Base-by-base conservation (phyloP, 805 yeast genomes). In the Candida tallmaniae region DNA sequence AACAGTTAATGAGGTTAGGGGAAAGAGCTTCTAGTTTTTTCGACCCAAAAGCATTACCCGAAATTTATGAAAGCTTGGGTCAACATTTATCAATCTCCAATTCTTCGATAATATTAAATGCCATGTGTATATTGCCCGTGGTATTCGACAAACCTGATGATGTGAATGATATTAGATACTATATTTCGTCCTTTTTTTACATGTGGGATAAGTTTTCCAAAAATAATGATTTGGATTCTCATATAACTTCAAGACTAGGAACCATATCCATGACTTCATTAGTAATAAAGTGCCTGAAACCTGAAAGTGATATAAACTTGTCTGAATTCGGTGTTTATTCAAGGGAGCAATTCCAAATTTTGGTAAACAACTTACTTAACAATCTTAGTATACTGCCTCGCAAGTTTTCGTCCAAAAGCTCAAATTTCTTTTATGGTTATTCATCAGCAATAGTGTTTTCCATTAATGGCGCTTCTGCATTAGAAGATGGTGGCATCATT, bases 171-270 rank as follows among this genome's bases (percentile, higher is more conserved):
- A 70, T 75, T 3, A 62, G 75, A 19, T 72, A 77, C 41, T 78
- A 80, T 44, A 52, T 85, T 19, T 79, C 89, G 0, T 59, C 85
- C 2, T 51, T 86, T 6, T 84, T 85, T 45, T 78, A 83, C 40
- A 58, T 84, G 28, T 87, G 96, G 95, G 52, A 73, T 2, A 65
- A 78, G 40, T 57, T 76, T 27, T 58, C 71, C 45, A 58, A 67
- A 39, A 54, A 67, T 44, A 51, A 69, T 25, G 66, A 74, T 12
- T 60, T 76, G 22, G 95, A 85, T 45, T 65, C 79, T 6, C 81
- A 78, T 44, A 46, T 85, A 37, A 68, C 86, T 8, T 76, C 80
- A 11, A 60, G 84, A 12, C 54, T 86, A 38, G 83, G 90, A 5
- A 69, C 75, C 18, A 60, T 81, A 6, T 68, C 85, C 1, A 70